phyloP scores from a whole-genome alignment of 371 early-diverging fungal species.

The Syncephalis fuscata region DNA sequence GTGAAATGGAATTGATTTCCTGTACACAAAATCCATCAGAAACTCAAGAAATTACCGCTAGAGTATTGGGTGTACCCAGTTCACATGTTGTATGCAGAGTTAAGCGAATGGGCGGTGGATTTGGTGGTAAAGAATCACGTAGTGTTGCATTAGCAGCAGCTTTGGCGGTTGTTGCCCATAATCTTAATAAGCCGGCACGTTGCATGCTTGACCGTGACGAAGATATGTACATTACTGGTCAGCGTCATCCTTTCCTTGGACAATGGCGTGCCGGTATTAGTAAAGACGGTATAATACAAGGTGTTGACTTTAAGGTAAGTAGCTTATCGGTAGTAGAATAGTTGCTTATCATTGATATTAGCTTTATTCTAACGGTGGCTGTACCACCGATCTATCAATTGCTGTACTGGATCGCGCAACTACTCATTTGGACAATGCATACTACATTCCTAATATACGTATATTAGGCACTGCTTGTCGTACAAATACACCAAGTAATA shows the following conservation, averaged over 20 bases:
- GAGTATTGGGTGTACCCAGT: slow-evolving; percentile 37
- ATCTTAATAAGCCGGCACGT: slow-evolving; percentile 35
- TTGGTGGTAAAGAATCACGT: slow-evolving; percentile 69
- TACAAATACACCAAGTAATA: slow-evolving; percentile 60
- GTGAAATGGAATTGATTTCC: slow-evolving; percentile 49
- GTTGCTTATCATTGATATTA: slow-evolving; percentile 1
- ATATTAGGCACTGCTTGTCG: slow-evolving; percentile 42
- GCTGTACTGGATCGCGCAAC: slow-evolving; percentile 53
- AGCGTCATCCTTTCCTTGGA: slow-evolving; percentile 58
- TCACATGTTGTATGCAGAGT: slow-evolving; percentile 39
- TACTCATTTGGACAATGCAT: slow-evolving; percentile 51
- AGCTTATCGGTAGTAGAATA: background rate
- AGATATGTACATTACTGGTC: slow-evolving; percentile 56
- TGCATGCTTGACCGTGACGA: slow-evolving; percentile 57
- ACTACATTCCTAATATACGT: slow-evolving; percentile 40
- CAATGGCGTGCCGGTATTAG: slow-evolving; percentile 49
- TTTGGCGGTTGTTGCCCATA: slow-evolving; percentile 44
- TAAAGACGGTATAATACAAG: slow-evolving; percentile 35
- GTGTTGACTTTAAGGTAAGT: slow-evolving; percentile 22
- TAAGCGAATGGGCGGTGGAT: slow-evolving; percentile 67
- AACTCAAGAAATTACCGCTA: slow-evolving; percentile 37
- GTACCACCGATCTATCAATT: slow-evolving; percentile 43
- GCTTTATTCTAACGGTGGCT: slow-evolving; percentile 49
- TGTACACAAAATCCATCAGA: slow-evolving; percentile 58
- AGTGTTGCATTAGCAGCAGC: slow-evolving; percentile 26